Percentiles rank a stretch among this genome's conserved stretches.
phyloP scores from a whole-genome alignment of 2,329 filamentous ascomycete species.

The Aquanectria penicillioides region DNA sequence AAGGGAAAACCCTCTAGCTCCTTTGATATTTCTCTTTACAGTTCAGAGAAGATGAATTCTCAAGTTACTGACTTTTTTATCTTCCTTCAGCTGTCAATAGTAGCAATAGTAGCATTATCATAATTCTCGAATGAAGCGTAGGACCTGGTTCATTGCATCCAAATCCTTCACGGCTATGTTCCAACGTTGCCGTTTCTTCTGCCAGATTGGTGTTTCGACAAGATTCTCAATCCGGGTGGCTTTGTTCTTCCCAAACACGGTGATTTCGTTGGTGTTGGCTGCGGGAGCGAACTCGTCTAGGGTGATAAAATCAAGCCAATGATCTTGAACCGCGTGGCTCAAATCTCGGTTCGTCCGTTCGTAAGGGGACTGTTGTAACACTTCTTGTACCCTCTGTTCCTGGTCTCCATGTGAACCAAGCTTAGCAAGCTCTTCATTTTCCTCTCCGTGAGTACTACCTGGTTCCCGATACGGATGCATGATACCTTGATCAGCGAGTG shows the following conservation, averaged over 20 bases:
- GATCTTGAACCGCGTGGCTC: neutral
- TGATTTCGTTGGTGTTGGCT: neutral
- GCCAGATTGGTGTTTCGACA: neutral
- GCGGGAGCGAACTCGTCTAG: neutral
- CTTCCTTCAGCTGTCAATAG: too few species aligned
- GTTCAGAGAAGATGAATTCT: too few species aligned
- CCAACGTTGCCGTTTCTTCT: neutral
- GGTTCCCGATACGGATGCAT: neutral
- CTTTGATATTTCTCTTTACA: too few species aligned
- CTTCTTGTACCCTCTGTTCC: too few species aligned
- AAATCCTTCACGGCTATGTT: neutral
- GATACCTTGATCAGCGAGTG: neutral
- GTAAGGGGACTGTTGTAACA: neutral
- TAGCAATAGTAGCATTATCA: too few species aligned
- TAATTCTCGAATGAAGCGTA: neutral
- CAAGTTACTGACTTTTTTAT: too few species aligned
- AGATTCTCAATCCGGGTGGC: neutral
- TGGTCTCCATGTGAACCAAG: neutral
- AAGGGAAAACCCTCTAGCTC: too few species aligned
- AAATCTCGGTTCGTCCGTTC: neutral
- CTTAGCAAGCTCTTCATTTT: neutral
- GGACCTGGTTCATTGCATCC: neutral
- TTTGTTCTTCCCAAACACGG: neutral
- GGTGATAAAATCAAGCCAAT: conserved; percentile 1
- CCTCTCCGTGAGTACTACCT: neutral